Evolutionary conservation across 768 basidiomycete genomes (phyloP).

Genomic region (Megacollybia marginata): DNA sequence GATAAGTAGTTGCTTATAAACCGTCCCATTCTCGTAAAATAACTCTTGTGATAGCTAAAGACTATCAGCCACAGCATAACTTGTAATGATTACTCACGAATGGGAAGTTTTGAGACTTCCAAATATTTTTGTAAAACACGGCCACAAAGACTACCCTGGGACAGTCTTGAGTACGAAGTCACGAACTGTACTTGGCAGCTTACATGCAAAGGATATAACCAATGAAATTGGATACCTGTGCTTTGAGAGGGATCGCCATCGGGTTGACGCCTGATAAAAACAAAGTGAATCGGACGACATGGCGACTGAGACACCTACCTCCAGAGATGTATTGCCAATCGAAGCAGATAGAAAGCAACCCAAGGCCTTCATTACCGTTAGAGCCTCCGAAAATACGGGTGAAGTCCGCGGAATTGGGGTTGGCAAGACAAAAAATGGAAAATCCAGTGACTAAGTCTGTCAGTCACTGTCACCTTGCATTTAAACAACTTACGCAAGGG

Average conservation of each 20-base stretch:
- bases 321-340: conserved; percentile 51
- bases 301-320: neutral
- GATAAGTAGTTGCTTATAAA: conserved; percentile 8
- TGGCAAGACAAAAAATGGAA: conserved; percentile 51
- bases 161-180: neutral
- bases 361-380: conserved; percentile 60
- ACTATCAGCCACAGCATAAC: conserved; percentile 21
- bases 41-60: conserved; percentile 27
- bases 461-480: conserved; percentile 3
- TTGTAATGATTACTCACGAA: conserved; percentile 12
- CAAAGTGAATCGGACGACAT: neutral
- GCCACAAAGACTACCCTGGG: conserved; percentile 11
- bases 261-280: conserved; percentile 29
- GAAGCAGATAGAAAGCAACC: conserved; percentile 47
- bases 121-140: conserved; percentile 6
- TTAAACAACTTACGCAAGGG: conserved; percentile 27
- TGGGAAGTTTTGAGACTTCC: conserved; percentile 19
- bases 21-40: conserved; percentile 10
- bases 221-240: conserved; percentile 19
- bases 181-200: conserved; percentile 15
- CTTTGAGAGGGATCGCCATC: conserved; percentile 38
- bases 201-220: conserved; percentile 13
- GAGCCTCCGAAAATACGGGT: conserved; percentile 59
- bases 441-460: conserved; percentile 34
- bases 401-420: conserved; percentile 34